A percentile compares a stretch with the other conserved stretches of the same genome.
phyloP scores from a whole-genome alignment of 768 basidiomycete species.

The Pleurotus giganteus region DNA sequence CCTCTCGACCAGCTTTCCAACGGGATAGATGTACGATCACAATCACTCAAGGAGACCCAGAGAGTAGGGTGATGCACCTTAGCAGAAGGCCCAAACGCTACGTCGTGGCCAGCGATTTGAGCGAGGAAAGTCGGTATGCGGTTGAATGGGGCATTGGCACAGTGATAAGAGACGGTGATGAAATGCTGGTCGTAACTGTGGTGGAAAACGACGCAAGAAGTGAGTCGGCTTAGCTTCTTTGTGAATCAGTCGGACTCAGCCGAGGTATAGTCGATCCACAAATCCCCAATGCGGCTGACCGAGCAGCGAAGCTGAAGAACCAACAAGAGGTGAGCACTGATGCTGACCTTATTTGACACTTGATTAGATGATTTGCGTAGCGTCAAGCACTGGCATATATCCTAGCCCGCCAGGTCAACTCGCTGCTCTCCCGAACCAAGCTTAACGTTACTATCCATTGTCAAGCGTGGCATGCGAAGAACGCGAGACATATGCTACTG shows the following conservation, averaged over 20 bases:
- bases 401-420: conserved; percentile 85
- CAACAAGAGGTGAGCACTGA: conserved; percentile 81
- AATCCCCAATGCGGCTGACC: conserved; percentile 71
- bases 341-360: neutral
- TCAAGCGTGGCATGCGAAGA: conserved; percentile 98
- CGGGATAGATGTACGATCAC: conserved; percentile 91
- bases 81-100: conserved; percentile 66
- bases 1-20: conserved; percentile 81
- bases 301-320: conserved; percentile 73
- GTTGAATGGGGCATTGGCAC: conserved; percentile 99
- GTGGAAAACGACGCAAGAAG: conserved; percentile 92
- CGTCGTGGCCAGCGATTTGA: conserved; percentile 91
- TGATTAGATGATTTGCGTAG: conserved; percentile 33
- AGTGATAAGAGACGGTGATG: conserved; percentile 91
- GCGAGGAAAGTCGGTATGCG: conserved; percentile 91
- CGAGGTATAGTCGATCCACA: conserved; percentile 56
- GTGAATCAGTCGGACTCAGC: conserved; percentile 1
- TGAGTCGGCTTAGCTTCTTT: conserved; percentile 29
- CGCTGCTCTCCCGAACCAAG: conserved; percentile 86
- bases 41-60: conserved; percentile 83
- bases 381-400: conserved; percentile 88
- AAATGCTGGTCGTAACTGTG: conserved; percentile 87
- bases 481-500: conserved; percentile 84
- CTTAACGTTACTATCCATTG: conserved; percentile 86
- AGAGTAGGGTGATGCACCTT: conserved; percentile 37